Base-by-base conservation (phyloP, 2,329 filamentous ascomycete species). In the Fusarium miscanthi region DNA sequence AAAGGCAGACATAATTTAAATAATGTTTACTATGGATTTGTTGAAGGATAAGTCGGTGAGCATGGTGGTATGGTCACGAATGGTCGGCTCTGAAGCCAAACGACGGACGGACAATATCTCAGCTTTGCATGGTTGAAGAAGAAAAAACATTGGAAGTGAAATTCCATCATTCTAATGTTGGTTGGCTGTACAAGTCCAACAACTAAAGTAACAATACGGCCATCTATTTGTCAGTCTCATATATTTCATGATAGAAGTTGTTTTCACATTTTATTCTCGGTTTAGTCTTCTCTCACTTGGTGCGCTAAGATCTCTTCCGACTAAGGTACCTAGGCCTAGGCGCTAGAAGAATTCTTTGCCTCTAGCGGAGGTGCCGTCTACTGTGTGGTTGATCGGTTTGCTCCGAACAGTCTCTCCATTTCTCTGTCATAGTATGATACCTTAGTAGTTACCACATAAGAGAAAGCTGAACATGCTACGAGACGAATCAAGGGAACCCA, bases 41-140 rank as follows among this genome's bases (percentile, higher is more conserved):
- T 38, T 41, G 46, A 57, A 57, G 30, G 37, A 68, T 43, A 65
- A 70, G 59, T 64, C 63, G 59, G 68, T 69, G 64, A 66, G 63
- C 54, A 58, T 42, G 6, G 41, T 33, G 49, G 38, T 27, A 61
- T 66, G 21, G 40, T 31, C 35, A 45, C 14, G 23, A 48, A 27
- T 43, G 31, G 46, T 62, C 65, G 40, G 70, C 52, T 62, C 65
- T 40, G 56, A 70, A 58, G 37, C 25, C 40, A 41, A 59, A 52
- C 37, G 52, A 52, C 45, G 40, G 51, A 58, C 46, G 21, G 30
- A 49, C n/a, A 33, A 23, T 49, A 33, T 49, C n/a, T 49, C 30
- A 49, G 30, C 21, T 23, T 49, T 23, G 23, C 42, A 21, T 27
- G 43, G 40, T 41, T 46, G 35, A 35, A 40, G 9, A 25, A 35